Evolutionary conservation across 306 rosid genomes (phyloP).

Genomic region (Vigna radiata): DNA sequence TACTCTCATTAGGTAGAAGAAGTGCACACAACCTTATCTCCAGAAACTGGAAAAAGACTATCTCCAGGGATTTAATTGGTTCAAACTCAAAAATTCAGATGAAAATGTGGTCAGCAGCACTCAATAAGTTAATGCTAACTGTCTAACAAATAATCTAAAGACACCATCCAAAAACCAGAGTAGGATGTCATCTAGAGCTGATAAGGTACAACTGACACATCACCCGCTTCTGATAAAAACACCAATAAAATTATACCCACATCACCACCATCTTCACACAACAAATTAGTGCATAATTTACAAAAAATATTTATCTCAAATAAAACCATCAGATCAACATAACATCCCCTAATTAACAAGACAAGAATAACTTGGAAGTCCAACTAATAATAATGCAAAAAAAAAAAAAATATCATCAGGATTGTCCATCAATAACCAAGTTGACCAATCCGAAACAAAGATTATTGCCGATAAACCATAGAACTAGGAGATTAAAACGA

Average conservation of each 20-base stretch:
- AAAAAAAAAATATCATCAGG: neutral
- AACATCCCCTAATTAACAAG: neutral
- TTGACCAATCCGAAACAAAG: conserved; percentile 21
- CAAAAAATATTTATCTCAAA: neutral
- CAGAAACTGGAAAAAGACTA: neutral
- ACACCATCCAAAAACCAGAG: neutral
- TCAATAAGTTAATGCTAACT: neutral
- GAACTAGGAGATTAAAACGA: neutral
- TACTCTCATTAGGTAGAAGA: too few relatives aligned
- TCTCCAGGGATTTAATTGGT: neutral
- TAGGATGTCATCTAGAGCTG: neutral
- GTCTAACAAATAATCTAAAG: neutral
- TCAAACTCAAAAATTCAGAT: neutral
- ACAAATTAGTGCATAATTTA: neutral
- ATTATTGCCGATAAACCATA: neutral
- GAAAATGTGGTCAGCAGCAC: neutral
- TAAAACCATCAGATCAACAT: neutral
- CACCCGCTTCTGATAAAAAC: neutral
- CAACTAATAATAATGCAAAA: neutral
- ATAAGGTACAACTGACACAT: neutral
- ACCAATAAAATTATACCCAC: neutral
- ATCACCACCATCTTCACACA: neutral
- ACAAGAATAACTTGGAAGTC: neutral
- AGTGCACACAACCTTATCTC: too few relatives aligned
- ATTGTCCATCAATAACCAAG: neutral